phyloP scores from a whole-genome alignment of 306 rosid species.

The Trifolium subterraneum region DNA sequence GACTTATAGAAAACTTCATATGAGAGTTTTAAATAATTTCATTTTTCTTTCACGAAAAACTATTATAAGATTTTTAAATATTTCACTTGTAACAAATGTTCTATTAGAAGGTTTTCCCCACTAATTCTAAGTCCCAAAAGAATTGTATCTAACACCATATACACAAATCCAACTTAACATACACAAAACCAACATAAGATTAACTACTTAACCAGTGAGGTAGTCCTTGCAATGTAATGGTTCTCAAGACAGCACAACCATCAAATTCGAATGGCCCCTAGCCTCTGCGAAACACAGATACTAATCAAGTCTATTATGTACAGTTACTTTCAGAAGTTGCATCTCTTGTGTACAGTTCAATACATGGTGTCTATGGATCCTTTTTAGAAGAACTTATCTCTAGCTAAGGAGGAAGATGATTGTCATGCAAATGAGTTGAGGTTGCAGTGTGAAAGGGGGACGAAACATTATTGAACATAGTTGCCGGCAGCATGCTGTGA shows the following conservation, averaged over 20 bases:
- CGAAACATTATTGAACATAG: conserved; percentile 52
- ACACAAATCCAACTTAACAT: not conserved
- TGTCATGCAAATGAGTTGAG: conserved; percentile 55
- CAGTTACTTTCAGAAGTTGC: conserved; percentile 14
- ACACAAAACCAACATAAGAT: not conserved
- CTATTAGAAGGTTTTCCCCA: not conserved
- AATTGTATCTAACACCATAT: not conserved
- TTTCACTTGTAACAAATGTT: not conserved
- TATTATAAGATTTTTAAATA: not conserved
- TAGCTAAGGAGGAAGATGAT: conserved; percentile 55
- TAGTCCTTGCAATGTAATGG: not conserved
- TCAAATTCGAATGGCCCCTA: conserved; percentile 16
- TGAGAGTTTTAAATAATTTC: not conserved
- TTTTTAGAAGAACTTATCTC: conserved; percentile 2
- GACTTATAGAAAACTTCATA: not conserved
- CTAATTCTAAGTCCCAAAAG: not conserved
- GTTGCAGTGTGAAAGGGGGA: conserved; percentile 48
- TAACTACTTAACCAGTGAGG: not conserved
- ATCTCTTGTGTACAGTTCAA: conserved; percentile 37
- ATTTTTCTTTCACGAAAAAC: not conserved
- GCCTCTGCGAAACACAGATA: conserved; percentile 12
- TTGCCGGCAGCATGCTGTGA: conserved; percentile 52
- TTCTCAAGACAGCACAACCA: conserved; percentile 13
- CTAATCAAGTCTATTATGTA: conserved; percentile 9
- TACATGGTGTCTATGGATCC: conserved; percentile 29